Percentiles rank a stretch among this genome's conserved stretches.
These are phyloP conservation scores for Mycena maculata DNA, from an alignment of 768 basidiomycete genomes.

Conservation along the genomic window DNA sequence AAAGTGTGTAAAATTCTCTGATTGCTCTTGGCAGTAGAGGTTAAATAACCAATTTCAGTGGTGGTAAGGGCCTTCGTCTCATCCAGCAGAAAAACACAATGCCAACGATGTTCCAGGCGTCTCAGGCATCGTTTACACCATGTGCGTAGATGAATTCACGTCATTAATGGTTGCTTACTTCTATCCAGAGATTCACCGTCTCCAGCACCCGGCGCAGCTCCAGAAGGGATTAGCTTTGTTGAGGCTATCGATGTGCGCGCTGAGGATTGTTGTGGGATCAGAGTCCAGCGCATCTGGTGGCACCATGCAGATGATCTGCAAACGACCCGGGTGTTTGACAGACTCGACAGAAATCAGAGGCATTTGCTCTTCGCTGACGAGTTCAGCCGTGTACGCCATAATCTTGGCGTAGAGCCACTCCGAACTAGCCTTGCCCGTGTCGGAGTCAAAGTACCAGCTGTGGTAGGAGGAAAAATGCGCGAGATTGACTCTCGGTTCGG, in stretches of 20 bases:
- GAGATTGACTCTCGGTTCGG: conserved; percentile 33
- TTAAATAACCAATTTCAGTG: conserved; percentile 50
- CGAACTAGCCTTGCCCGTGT: conserved; percentile 18
- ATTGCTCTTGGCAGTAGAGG: background rate
- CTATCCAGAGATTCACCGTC: too few relatives aligned
- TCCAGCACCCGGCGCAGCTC: too few relatives aligned
- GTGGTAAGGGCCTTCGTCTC: conserved; percentile 54
- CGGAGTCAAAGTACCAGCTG: conserved; percentile 57
- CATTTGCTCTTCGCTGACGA: conserved; percentile 30
- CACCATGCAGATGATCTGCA: too few relatives aligned
- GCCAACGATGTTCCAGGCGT: conserved; percentile 54
- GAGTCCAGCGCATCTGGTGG: too few relatives aligned
- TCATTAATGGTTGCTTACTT: too few relatives aligned
- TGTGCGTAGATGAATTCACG: conserved; percentile 57
- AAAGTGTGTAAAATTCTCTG: conserved; percentile 58
- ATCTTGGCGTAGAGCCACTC: conserved; percentile 31
- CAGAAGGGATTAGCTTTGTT: too few relatives aligned
- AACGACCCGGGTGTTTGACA: too few relatives aligned
- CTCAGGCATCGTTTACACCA: conserved; percentile 81
- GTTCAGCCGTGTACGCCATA: conserved; percentile 24
- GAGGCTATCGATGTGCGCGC: too few relatives aligned
- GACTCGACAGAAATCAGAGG: conserved; percentile 22
- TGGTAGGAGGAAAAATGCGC: conserved; percentile 61
- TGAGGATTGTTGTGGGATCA: too few relatives aligned
- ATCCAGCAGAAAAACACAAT: background rate